These are phyloP conservation scores for Excoecaria cochinchinensis DNA, from an alignment of 345 rosid species.

Conservation along the genomic window DNA sequence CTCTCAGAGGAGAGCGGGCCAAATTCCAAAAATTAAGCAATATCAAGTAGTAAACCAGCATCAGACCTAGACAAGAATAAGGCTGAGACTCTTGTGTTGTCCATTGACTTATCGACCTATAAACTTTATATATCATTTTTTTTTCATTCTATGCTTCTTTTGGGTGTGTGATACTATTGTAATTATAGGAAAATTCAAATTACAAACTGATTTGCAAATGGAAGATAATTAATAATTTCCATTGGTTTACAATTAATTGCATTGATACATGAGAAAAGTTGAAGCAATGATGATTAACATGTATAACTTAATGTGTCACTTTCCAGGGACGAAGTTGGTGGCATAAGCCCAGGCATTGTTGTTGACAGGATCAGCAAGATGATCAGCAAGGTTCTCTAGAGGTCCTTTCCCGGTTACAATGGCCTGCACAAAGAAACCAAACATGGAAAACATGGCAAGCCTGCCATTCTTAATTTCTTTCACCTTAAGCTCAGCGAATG, in stretches of 20 bases:
- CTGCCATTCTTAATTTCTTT: slow-evolving; percentile 50
- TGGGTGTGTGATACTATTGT: neutral
- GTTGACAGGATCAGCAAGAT: slow-evolving; percentile 46
- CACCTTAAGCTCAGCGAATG: slow-evolving; percentile 46
- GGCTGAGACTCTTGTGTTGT: neutral
- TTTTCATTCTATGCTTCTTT: neutral
- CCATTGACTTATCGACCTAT: neutral
- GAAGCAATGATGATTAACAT: neutral
- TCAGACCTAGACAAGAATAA: neutral
- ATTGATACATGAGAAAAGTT: neutral
- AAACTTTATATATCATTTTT: neutral
- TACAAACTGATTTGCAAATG: neutral
- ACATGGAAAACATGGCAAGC: slow-evolving; percentile 52
- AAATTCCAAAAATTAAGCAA: neutral
- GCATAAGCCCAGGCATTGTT: slow-evolving; percentile 55
- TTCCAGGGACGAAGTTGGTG: slow-evolving; percentile 54
- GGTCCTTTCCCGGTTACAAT: slow-evolving; percentile 51
- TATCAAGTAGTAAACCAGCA: neutral
- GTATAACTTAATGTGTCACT: slow-evolving; percentile 18
- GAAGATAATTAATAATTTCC: neutral
- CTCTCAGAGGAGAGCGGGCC: neutral
- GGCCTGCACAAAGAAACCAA: slow-evolving; percentile 54
- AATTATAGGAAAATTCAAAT: neutral
- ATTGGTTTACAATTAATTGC: neutral
- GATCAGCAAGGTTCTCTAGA: slow-evolving; percentile 41